Percentiles rank a stretch among this genome's conserved stretches.
These are phyloP conservation scores for Zea luxurians DNA, from an alignment of 176 grass and related monocot genomes.

Conservation along the genomic window DNA sequence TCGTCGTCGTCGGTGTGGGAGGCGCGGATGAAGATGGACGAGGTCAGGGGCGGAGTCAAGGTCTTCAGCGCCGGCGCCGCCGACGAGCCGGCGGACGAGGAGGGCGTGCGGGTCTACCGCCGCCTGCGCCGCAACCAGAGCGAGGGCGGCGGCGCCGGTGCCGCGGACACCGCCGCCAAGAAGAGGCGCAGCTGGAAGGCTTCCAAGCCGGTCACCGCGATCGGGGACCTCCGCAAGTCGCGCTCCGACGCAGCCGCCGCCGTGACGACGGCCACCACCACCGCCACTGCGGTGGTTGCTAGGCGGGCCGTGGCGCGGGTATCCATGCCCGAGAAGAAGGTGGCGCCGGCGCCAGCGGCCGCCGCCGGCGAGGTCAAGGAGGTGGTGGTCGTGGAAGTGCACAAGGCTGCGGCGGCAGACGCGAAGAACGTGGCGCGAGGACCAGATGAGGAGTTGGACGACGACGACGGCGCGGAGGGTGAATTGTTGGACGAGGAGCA, in stretches of 20 bases:
- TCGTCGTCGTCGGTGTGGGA: slow-evolving; percentile 68
- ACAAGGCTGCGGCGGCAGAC: slow-evolving; percentile 32
- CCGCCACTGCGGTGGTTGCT: background rate
- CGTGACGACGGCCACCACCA: background rate
- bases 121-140: slow-evolving; percentile 77
- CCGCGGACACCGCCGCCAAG: slow-evolving; percentile 44
- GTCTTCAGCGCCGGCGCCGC: slow-evolving; percentile 62
- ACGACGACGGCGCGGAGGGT: slow-evolving; percentile 33
- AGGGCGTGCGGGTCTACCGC: slow-evolving; percentile 58
- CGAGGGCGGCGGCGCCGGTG: slow-evolving; percentile 12
- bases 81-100: slow-evolving; percentile 63
- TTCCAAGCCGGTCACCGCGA: slow-evolving; percentile 47
- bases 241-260: slow-evolving; percentile 42
- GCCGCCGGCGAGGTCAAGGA: slow-evolving; percentile 47
- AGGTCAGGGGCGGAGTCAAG: slow-evolving; percentile 84
- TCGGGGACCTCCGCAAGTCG: slow-evolving; percentile 61
- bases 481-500: slow-evolving; percentile 34
- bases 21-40: slow-evolving; percentile 85
- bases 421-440: slow-evolving; percentile 27
- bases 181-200: slow-evolving; percentile 73
- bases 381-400: slow-evolving; percentile 65
- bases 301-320: slow-evolving; percentile 34
- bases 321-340: slow-evolving; percentile 44
- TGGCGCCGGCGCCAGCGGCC: slow-evolving; percentile 26
- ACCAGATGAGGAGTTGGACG: slow-evolving; percentile 40